phyloP scores from a whole-genome alignment of 805 yeast species.

The Danielia reshetovae region DNA sequence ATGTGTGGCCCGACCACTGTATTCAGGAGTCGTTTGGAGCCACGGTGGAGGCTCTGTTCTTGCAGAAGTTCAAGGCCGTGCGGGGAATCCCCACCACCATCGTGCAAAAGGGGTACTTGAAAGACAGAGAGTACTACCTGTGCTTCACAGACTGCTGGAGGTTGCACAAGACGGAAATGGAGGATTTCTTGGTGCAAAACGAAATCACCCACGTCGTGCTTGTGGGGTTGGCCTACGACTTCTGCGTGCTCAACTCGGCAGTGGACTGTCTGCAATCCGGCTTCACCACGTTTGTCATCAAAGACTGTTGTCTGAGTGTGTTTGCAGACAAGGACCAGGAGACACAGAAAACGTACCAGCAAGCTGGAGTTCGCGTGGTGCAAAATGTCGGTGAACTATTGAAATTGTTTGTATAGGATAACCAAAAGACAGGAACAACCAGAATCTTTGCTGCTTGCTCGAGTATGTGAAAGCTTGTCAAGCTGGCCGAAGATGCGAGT shows the following conservation, averaged over 20 bases:
- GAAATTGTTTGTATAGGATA: no score
- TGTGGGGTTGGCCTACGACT: constrained; percentile 85
- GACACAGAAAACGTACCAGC: constrained; percentile 31
- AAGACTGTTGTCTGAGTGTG: constrained; percentile 55
- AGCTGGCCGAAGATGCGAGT: no score
- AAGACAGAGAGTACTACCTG: constrained; percentile 81
- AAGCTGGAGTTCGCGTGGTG: constrained; percentile 29
- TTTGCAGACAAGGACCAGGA: constrained; percentile 35
- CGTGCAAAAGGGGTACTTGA: constrained; percentile 67
- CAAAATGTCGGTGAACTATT: constrained; percentile 1
- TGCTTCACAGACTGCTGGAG: constrained; percentile 83
- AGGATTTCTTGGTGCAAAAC: constrained; percentile 40
- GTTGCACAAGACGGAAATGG: constrained; percentile 63
- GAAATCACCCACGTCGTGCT: constrained; percentile 59
- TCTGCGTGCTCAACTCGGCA: constrained; percentile 78
- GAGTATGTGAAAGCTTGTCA: no score
- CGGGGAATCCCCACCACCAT: constrained; percentile 33
- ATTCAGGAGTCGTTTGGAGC: constrained; percentile 70
- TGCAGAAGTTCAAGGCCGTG: constrained; percentile 28
- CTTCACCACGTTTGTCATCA: constrained; percentile 58
- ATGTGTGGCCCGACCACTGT: constrained; percentile 92
- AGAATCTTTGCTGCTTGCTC: no score
- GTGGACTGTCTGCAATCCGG: constrained; percentile 61
- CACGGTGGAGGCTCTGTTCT: constrained; percentile 50
- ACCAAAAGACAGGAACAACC: no score